Conservation (phyloP, 345 rosid species). For the Noccaea caerulescens region DNA sequence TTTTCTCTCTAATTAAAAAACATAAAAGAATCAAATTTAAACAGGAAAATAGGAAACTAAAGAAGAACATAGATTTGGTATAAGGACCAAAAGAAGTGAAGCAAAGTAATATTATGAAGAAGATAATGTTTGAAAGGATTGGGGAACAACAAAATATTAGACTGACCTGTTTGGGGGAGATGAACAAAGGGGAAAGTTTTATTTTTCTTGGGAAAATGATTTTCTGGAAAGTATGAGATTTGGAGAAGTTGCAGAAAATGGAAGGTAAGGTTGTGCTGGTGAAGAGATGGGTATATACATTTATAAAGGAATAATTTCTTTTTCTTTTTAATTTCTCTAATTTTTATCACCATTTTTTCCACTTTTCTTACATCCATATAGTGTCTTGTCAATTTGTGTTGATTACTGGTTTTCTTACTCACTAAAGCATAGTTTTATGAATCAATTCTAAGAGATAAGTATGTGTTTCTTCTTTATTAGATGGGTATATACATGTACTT, state of each 20-base stretch:
- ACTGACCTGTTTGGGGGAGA: slow-evolving; percentile 46
- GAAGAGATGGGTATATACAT: slow-evolving; percentile 46
- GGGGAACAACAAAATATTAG: slow-evolving; percentile 41
- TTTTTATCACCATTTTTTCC: slow-evolving; percentile 19
- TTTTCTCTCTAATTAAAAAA: slow-evolving; percentile 20
- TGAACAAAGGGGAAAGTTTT: slow-evolving; percentile 41
- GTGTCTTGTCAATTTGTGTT: slow-evolving; percentile 37
- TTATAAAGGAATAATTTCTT: slow-evolving; percentile 38
- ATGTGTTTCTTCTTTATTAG: slow-evolving; percentile 23
- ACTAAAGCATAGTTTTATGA: slow-evolving; percentile 36
- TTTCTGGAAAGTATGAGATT: slow-evolving; percentile 48
- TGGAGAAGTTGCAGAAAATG: slow-evolving; percentile 50
- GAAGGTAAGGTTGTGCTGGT: slow-evolving; percentile 47
- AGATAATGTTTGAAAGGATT: slow-evolving; percentile 49
- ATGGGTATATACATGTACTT: slow-evolving; percentile 1
- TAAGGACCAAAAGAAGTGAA: slow-evolving; percentile 48
- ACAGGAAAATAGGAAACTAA: slow-evolving; percentile 25
- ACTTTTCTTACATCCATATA: slow-evolving; percentile 35
- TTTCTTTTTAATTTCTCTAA: not conserved
- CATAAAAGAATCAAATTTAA: slow-evolving; percentile 26
- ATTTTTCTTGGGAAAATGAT: slow-evolving; percentile 45
- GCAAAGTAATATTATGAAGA: slow-evolving; percentile 42
- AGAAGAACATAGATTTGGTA: slow-evolving; percentile 45
- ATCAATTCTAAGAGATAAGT: slow-evolving; percentile 25
- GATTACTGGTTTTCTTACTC: slow-evolving; percentile 31